phyloP scores from a whole-genome alignment of 1,284 basidiomycete species.

The Cutaneotrichosporon dermatis region DNA sequence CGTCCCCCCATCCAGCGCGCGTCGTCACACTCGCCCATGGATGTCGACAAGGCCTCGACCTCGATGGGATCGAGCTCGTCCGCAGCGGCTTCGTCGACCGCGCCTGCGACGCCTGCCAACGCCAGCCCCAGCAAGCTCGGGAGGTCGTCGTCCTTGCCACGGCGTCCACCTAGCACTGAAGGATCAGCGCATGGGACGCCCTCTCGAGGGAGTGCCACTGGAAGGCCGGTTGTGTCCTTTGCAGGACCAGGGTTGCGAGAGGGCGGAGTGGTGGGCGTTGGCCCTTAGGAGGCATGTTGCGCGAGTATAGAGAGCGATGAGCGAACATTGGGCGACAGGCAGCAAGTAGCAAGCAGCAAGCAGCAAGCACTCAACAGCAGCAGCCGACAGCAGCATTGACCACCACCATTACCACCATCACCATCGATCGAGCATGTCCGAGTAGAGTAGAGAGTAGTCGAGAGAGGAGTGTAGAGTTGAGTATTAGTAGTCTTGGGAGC shows the following conservation, averaged over 20 bases:
- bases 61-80: not conserved
- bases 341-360: too few species aligned
- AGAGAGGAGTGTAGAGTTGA: too few species aligned
- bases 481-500: too few species aligned
- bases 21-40: not conserved
- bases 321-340: too few species aligned
- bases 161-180: not conserved
- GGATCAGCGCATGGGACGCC: not conserved
- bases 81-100: not conserved
- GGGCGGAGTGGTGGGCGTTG: not conserved
- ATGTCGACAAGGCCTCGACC: not conserved
- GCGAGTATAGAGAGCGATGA: too few species aligned
- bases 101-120: not conserved
- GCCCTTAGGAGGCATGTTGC: not conserved
- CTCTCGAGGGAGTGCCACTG: not conserved
- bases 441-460: too few species aligned
- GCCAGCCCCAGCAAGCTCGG: not conserved
- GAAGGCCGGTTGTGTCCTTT: constrained; percentile 5
- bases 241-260: constrained; percentile 1
- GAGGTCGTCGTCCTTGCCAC: not conserved
- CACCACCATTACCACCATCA: too few species aligned
- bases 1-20: too few species aligned
- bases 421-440: too few species aligned
- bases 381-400: too few species aligned
- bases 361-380: too few species aligned